Percentiles rank a stretch among this genome's conserved stretches.
Evolutionary conservation across 2,329 filamentous ascomycete genomes (phyloP).

Genomic region (Colletotrichum horii): DNA sequence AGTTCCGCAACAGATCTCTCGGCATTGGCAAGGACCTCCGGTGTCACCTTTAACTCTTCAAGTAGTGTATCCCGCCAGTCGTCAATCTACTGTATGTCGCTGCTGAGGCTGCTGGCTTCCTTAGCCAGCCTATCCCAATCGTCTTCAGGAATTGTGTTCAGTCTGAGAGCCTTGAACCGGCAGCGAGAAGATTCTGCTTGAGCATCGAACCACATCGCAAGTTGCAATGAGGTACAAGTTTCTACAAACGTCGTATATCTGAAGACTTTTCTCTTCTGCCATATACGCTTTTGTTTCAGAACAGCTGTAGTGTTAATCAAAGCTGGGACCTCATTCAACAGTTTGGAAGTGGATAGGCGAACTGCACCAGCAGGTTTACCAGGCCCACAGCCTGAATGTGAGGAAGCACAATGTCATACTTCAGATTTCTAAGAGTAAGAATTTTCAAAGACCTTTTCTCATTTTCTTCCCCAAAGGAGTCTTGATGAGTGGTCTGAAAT

Average conservation of each 20-base stretch:
- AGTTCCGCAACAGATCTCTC: too few relatives aligned
- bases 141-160: not conserved
- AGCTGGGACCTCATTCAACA: not conserved
- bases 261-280: fast-evolving
- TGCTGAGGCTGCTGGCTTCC: too few relatives aligned
- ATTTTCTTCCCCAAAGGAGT: not conserved
- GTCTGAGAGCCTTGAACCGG: not conserved
- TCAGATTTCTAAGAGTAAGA: not conserved
- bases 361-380: not conserved
- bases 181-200: not conserved
- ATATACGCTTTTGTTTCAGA: not conserved
- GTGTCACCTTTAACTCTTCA: too few relatives aligned
- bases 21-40: too few relatives aligned
- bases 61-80: too few relatives aligned
- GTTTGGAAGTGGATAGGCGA: not conserved
- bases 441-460: fast-evolving
- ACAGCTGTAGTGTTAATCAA: not conserved
- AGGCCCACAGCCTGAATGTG: not conserved
- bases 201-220: not conserved
- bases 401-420: not conserved
- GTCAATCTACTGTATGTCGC: too few relatives aligned
- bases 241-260: not conserved
- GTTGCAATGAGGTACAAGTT: not conserved
- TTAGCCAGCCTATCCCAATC: not conserved
- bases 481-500: too few relatives aligned